Percentiles rank a stretch among this genome's conserved stretches.
These are phyloP conservation scores for Miamiensis avidus DNA, from an alignment of 169 alveolate genomes.

Conservation along the genomic window DNA sequence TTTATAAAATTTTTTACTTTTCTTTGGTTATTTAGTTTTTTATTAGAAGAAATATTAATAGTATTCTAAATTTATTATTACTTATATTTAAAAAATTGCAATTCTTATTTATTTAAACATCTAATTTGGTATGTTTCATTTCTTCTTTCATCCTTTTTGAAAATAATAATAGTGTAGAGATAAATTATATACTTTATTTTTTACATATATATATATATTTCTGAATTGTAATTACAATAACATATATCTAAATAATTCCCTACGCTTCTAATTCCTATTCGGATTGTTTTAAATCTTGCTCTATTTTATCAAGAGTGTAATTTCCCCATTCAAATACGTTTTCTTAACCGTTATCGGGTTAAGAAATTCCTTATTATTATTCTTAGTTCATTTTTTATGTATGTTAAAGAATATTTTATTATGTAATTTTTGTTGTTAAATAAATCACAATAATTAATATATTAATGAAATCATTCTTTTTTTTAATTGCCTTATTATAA, in stretches of 20 bases:
- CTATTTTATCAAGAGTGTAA: background rate
- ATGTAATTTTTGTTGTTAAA: background rate
- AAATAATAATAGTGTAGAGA: too few species aligned
- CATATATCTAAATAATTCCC: background rate
- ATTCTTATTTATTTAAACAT: too few species aligned
- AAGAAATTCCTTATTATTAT: too few species aligned
- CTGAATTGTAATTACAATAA: background rate
- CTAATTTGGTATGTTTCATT: background rate
- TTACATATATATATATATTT: too few species aligned
- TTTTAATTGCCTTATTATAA: too few species aligned
- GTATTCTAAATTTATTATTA: too few species aligned
- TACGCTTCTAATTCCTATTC: background rate
- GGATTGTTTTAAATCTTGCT: background rate
- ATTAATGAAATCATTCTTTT: too few species aligned
- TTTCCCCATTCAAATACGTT: background rate
- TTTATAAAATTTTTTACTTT: too few species aligned
- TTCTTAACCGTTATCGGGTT: background rate
- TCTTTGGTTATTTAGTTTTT: too few species aligned
- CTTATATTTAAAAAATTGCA: background rate
- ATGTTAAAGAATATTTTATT: background rate
- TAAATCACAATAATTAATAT: too few species aligned
- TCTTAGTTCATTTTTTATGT: background rate
- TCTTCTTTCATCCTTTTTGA: background rate
- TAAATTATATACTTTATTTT: too few species aligned
- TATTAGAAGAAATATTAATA: too few species aligned